These are phyloP conservation scores for Anethum foeniculum DNA, from an alignment of 140 eudicot genomes.

Conservation along the genomic window DNA sequence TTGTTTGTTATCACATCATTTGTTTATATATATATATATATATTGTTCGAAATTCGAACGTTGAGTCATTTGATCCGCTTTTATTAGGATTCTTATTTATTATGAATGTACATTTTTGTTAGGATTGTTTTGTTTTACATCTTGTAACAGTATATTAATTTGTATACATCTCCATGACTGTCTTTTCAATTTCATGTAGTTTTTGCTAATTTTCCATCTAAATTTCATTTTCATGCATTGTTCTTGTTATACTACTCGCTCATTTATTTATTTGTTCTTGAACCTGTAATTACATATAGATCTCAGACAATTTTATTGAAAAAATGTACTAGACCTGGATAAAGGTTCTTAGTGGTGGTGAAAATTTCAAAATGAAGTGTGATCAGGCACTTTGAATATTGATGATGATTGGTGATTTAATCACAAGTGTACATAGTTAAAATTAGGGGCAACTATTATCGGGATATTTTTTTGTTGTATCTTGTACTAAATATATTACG, in stretches of 20 bases:
- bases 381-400: not conserved
- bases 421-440: not conserved
- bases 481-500: not conserved
- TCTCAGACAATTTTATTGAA: not conserved
- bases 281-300: not conserved
- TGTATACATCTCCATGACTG: not conserved
- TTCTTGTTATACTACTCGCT: not conserved
- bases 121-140: not conserved
- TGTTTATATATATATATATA: too few species aligned
- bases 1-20: too few species aligned
- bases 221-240: not conserved
- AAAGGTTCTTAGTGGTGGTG: not conserved
- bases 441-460: not conserved
- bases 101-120: not conserved
- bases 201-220: not conserved
- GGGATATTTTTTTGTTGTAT: not conserved
- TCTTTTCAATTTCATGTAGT: not conserved
- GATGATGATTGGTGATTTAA: not conserved
- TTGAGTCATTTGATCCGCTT: conserved; percentile 4
- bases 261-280: not conserved
- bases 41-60: not conserved
- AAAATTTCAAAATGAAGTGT: not conserved
- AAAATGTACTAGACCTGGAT: not conserved
- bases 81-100: not conserved
- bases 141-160: not conserved